These are phyloP conservation scores for Didymella glomerata DNA, from an alignment of 2,329 filamentous ascomycete genomes.

Conservation along the genomic window DNA sequence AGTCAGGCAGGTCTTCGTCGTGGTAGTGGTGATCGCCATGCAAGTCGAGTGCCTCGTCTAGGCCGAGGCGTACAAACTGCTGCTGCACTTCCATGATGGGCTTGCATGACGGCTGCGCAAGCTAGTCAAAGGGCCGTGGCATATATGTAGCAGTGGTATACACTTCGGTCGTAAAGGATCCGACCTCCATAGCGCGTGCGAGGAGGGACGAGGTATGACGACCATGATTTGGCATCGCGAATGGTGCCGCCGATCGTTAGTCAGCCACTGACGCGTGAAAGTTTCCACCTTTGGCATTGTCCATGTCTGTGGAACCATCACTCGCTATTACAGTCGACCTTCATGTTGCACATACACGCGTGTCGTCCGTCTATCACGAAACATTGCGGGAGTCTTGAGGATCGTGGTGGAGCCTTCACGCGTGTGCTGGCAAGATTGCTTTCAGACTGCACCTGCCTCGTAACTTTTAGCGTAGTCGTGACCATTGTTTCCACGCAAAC, in stretches of 20 bases:
- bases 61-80: conserved; percentile 22
- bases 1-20: conserved; percentile 41
- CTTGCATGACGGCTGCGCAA: conserved; percentile 13
- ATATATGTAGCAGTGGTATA: conserved; percentile 21
- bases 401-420: background rate
- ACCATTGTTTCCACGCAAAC: too few relatives aligned
- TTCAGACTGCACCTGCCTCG: background rate
- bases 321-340: background rate
- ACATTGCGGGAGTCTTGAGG: background rate
- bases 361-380: background rate
- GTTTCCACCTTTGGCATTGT: background rate
- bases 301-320: too few relatives aligned
- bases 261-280: conserved; percentile 24
- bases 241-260: conserved; percentile 10
- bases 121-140: conserved; percentile 25
- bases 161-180: conserved; percentile 13
- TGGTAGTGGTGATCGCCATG: conserved; percentile 18
- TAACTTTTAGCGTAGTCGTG: background rate
- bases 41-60: conserved; percentile 27
- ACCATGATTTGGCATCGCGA: conserved; percentile 9
- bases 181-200: conserved; percentile 15
- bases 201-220: conserved; percentile 24
- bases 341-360: conserved; percentile 4
- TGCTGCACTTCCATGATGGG: conserved; percentile 28
- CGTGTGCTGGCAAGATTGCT: background rate